Base-by-base conservation (phyloP, 495 filamentous ascomycete species). In the Annulohypoxylon nitens region DNA sequence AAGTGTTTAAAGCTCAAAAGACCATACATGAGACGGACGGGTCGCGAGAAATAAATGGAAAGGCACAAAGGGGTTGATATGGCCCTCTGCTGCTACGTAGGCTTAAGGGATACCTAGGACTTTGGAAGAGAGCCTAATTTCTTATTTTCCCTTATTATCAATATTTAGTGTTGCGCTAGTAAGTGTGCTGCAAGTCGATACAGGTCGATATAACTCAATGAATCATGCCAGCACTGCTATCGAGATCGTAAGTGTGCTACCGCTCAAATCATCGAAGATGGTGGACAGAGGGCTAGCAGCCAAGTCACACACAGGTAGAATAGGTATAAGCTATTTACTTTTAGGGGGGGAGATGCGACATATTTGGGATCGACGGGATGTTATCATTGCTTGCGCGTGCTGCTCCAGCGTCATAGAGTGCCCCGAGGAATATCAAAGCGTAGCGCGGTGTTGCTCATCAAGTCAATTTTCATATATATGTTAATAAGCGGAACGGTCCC, bases 381-480 rank as follows among this genome's bases (percentile, higher is more conserved):
- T 37, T 67, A 61, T 67, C 63, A 67, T 67, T 47, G 58, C 63
- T 74, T 74, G 62, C 62, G 71, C 37, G 67, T 68, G 14, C 48
- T 5, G 45, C 67, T 41, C 61, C 30, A 50, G n/a, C 53, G 61
- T 69, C 51, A 70, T 67, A 37, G 33, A 36, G 10, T 65, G 34
- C 43, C 66, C 66, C 14, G 62, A 59, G 41, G 58, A 54, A 53
- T 61, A 62, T 62, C 58, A 54, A 37, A 3, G 48, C 16, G 61
- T 48, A 53, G 45, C 61, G 51, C 64, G 34, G 45, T 36, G 23
- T 64, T 45, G 37, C 48, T 53, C 36, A 47, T 61, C 43, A 18
- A 61, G 39, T 54, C 54, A 54, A 37, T 11, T 20, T 47, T 23
- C 51, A 66, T 58, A 37, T 43, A 61, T 34, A 43, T 33, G 47